Base-by-base conservation (phyloP, 106 monocot species). In the Dendrobium officinale region DNA sequence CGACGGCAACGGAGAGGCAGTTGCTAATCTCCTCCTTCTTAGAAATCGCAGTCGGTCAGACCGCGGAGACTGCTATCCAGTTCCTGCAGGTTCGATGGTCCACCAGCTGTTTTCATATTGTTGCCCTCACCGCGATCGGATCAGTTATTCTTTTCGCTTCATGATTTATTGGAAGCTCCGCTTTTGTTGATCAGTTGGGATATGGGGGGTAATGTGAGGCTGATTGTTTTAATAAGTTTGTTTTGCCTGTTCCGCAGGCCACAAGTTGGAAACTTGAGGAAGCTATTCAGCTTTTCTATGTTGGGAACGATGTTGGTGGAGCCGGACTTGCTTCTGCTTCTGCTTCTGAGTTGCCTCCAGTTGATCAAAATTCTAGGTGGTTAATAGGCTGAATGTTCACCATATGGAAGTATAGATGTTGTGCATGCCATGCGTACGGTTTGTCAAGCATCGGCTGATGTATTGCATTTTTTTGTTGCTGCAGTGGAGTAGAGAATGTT, bases 261-360 rank as follows among this genome's bases (percentile, higher is more conserved):
- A 90, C 96, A 19, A 85, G 83, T 73, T 94, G 96, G 94, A 87
- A 88, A 40, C 88, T 96, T 1, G 96, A 94, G 33, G 96, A 96
- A 58, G 96, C 90, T 51, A 78, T 96, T 72, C 93, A 96, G 78
- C 82, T 96, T 44, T 96, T 92, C 82, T 96, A 86, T 78, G 82
- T 93, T 40, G 90, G 90, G 20, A 86, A 81, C 68, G 93, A 93
- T 1, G 79, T 73, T 6, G 86, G 75, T 43, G 84, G 70, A 31
- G 74, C 18, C 33, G 79, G 78, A 27, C 18, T 78, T 43, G 72
- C 84, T 20, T 48, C 84, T 31, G 49, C 89, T 13, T 37, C 37
- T 37, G 10, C 51, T 51, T 76, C 84, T 20, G 67, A 61, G 15
- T 47, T 79, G 27, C 55, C 64, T 5, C 75, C 72, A 26, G 56